A percentile compares a stretch with the other conserved stretches of the same genome.
These are phyloP conservation scores for Amanita polypyramis DNA, from an alignment of 768 basidiomycete species.

Conservation along the genomic window DNA sequence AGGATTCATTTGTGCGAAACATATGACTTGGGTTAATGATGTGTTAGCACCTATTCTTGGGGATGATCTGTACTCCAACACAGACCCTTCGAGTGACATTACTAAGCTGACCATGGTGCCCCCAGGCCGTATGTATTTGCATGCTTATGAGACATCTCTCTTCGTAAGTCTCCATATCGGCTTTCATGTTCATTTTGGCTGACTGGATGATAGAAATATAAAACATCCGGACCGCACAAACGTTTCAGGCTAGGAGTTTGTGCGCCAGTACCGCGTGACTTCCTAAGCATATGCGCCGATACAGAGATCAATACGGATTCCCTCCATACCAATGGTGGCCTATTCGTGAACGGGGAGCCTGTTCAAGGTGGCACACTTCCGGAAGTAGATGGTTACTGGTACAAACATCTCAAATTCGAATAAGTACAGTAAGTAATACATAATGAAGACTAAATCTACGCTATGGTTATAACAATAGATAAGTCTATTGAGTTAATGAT, in stretches of 20 bases:
- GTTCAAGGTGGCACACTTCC: conserved; percentile 22
- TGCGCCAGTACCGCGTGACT: conserved; percentile 50
- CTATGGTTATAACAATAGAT: conserved; percentile 1
- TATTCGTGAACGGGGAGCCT: conserved; percentile 33
- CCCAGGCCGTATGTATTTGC: conserved; percentile 44
- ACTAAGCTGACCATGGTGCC: conserved; percentile 21
- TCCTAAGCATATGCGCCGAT: conserved; percentile 37
- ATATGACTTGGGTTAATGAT: neutral
- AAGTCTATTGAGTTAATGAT: neutral
- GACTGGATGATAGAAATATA: conserved; percentile 33
- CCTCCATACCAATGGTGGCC: conserved; percentile 29
- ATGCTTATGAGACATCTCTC: conserved; percentile 47
- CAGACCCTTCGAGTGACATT: conserved; percentile 18
- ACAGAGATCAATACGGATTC: conserved; percentile 30
- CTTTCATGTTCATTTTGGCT: neutral
- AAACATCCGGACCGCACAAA: conserved; percentile 29
- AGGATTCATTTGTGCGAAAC: conserved; percentile 8
- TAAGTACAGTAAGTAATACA: conserved; percentile 6
- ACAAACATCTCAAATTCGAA: conserved; percentile 6
- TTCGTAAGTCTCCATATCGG: conserved; percentile 27
- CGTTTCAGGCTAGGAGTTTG: conserved; percentile 41
- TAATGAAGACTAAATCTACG: neutral
- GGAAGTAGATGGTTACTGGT: conserved; percentile 27
- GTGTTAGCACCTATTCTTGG: conserved; percentile 56
- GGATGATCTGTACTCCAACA: conserved; percentile 40